Percentiles rank a stretch among this genome's conserved stretches.
These are phyloP conservation scores for Mycena capillaripes DNA, from an alignment of 768 basidiomycete species.

Conservation along the genomic window DNA sequence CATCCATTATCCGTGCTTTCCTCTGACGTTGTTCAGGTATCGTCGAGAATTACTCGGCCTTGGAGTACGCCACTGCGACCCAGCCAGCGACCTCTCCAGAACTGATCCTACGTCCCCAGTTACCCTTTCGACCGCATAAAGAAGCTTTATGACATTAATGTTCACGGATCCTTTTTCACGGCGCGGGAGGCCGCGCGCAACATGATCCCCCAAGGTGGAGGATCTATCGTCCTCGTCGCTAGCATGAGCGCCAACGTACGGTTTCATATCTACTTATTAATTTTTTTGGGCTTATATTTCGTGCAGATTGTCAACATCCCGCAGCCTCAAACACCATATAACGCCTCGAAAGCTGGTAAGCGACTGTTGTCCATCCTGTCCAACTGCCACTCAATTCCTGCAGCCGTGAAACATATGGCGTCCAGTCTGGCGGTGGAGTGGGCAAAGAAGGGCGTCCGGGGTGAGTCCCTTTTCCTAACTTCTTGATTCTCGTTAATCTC, in stretches of 20 bases:
- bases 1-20: slow-evolving; percentile 22
- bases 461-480: too few species aligned
- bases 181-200: slow-evolving; percentile 93
- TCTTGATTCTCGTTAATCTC: too few species aligned
- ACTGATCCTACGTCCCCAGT: slow-evolving; percentile 50
- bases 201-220: slow-evolving; percentile 88
- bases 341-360: slow-evolving; percentile 92
- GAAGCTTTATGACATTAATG: slow-evolving; percentile 91
- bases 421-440: slow-evolving; percentile 94
- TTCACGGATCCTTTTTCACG: slow-evolving; percentile 96
- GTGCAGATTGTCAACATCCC: slow-evolving; percentile 88
- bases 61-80: slow-evolving; percentile 69
- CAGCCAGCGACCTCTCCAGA: slow-evolving; percentile 1
- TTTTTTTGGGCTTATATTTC: slow-evolving; percentile 14
- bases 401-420: slow-evolving; percentile 95
- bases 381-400: slow-evolving; percentile 26
- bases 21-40: slow-evolving; percentile 65
- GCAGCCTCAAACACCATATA: slow-evolving; percentile 94
- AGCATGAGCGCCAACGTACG: slow-evolving; percentile 93
- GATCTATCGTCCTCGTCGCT: slow-evolving; percentile 88
- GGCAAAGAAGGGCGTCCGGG: slow-evolving; percentile 91
- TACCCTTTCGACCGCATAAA: slow-evolving; percentile 91
- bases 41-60: slow-evolving; percentile 89
- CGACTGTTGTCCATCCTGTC: neutral
- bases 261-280: slow-evolving; percentile 29